Evolutionary conservation across 225 moss, liverwort and hornwort genomes (phyloP), one percentile per base, ranked within the genome.

Genomic region (Thuidium tamariscinum): DNA sequence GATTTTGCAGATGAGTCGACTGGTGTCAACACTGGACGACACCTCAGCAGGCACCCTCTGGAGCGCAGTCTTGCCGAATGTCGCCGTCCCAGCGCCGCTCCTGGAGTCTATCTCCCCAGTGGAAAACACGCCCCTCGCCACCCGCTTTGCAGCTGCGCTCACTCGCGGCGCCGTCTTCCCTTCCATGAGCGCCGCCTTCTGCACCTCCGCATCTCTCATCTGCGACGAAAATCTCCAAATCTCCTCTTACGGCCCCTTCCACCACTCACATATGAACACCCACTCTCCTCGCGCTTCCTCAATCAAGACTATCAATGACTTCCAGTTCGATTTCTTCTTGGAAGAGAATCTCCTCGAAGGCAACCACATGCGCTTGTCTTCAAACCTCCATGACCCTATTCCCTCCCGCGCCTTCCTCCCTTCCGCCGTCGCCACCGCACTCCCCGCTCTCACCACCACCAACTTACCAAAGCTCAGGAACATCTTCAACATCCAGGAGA

Each of bases 281-380:
- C 23, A 65, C 49, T 10, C 87, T 34, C 78, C 60, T 18, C 89
- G 89, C 59, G 82, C 90, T 4, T 54, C 82, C 20, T 57, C 90
- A 2, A 93, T 93, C 78, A 87, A 90, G 73, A 90, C 91, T 27
- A 91, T 93, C 77, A 93, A 93, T 67, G 91, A 93, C 73, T 91
- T 93, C 63, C 93, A 91, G 89, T 93, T 93, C 37, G 93, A 93
- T 46, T 93, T 91, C 79, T 93, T 93, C 65, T 73, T 93, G 60
- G 93, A 93, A 10, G 56, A 66, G 4, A 74, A 87, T 1, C 89
- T 93, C 26, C 72, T 87, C 21, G 51, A 20, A 12, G 91, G 91
- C 42, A 74, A 66, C 21, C 36, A 57, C 18, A 89, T 93, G 87
- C 85, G 63, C 21, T 70, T 93, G 20, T 72, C 90, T 7, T 88